Evolutionary conservation across 768 basidiomycete genomes (phyloP).

Genomic region (Amanita brunnescens): DNA sequence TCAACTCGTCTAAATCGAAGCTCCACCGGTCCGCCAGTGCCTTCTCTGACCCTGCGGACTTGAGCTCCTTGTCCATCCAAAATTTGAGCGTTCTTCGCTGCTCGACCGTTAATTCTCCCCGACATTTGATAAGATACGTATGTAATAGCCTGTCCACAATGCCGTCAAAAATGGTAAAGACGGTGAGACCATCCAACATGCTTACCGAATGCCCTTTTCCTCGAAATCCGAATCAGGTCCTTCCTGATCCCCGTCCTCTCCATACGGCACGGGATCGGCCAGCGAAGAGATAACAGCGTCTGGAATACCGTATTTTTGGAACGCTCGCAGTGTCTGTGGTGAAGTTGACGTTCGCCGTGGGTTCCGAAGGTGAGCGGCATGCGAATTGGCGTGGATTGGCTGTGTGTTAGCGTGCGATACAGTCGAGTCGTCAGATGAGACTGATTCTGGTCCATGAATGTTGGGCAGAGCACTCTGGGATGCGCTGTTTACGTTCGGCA

Average conservation of each 20-base stretch:
- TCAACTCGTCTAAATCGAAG: slow-evolving; percentile 19
- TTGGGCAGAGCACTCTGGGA: slow-evolving; percentile 14
- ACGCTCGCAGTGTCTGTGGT: slow-evolving; percentile 35
- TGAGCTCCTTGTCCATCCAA: slow-evolving; percentile 21
- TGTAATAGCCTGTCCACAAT: slow-evolving; percentile 34
- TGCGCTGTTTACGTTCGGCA: slow-evolving; percentile 28
- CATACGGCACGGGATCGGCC: slow-evolving; percentile 49
- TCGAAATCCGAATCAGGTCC: slow-evolving; percentile 53
- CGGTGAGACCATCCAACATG: slow-evolving; percentile 1
- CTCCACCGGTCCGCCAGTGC: slow-evolving; percentile 21
- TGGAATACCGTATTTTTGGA: slow-evolving; percentile 38
- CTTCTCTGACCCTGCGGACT: slow-evolving; percentile 7
- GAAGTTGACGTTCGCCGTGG: slow-evolving; percentile 49
- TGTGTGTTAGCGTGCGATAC: slow-evolving; percentile 12
- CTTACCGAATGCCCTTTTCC: slow-evolving; percentile 53
- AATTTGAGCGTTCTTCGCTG: slow-evolving; percentile 20
- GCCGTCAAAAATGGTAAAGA: not conserved
- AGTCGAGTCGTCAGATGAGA: slow-evolving; percentile 9
- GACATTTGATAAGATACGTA: slow-evolving; percentile 39
- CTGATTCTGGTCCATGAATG: slow-evolving; percentile 17
- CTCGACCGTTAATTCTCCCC: slow-evolving; percentile 19
- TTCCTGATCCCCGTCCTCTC: slow-evolving; percentile 56
- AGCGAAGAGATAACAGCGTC: slow-evolving; percentile 44
- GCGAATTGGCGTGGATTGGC: slow-evolving; percentile 64
- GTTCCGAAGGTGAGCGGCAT: slow-evolving; percentile 51